phyloP scores from a whole-genome alignment of 192 early-diverging fungal species.

The Jimgerdemannia lactiflua region DNA sequence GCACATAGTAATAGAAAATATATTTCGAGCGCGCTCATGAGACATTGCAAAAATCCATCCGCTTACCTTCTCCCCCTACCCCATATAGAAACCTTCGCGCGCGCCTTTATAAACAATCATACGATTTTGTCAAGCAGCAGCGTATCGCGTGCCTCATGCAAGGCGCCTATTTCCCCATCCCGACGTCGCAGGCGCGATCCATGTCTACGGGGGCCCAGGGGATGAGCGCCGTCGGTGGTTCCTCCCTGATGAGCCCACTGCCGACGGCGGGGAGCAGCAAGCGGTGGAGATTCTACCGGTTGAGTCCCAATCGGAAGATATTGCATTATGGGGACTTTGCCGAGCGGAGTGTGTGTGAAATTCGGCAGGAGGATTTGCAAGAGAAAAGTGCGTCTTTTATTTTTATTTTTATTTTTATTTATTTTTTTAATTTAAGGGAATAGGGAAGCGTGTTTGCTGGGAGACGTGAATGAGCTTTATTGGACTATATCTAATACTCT shows the following conservation, averaged over 20 bases:
- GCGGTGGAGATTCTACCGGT: constrained; percentile 49
- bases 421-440: no score
- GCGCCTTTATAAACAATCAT: constrained; percentile 61
- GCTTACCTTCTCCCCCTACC: not conserved
- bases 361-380: constrained; percentile 38
- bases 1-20: no score
- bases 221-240: no score
- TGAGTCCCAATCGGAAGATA: constrained; percentile 53
- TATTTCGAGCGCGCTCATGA: no score
- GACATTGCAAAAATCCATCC: no score
- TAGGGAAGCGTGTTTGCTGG: not conserved
- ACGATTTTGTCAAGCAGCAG: constrained; percentile 70
- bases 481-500: no score
- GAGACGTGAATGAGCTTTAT: no score
- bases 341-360: constrained; percentile 31
- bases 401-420: not conserved
- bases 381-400: constrained; percentile 45
- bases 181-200: not conserved
- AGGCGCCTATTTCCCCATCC: constrained; percentile 69
- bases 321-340: constrained; percentile 68
- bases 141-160: constrained; percentile 55
- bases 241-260: no score
- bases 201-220: no score
- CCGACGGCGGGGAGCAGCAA: not conserved
- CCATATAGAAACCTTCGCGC: constrained; percentile 56